phyloP scores from a whole-genome alignment of 306 rosid genomes.

The Cucurbita argyrosperma region DNA sequence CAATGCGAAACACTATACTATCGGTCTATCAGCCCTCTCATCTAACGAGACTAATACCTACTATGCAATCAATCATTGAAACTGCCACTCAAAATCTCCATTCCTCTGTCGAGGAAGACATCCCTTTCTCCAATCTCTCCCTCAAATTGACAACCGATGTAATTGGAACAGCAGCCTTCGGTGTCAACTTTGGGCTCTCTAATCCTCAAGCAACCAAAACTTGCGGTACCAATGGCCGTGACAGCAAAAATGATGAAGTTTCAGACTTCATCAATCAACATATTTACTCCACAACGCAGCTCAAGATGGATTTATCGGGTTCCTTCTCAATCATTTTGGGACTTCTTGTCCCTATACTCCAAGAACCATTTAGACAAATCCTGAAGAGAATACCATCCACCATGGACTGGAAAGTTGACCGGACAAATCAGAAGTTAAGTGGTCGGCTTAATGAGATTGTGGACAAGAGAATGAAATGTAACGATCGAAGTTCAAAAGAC shows the following conservation, averaged over 20 bases:
- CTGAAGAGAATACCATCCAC: conserved; percentile 77
- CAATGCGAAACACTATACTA: conserved; percentile 66
- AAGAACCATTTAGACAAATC: conserved; percentile 73
- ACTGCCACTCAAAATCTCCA: conserved; percentile 54
- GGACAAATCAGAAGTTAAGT: conserved; percentile 31
- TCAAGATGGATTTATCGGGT: conserved; percentile 87
- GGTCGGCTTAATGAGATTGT: conserved; percentile 65
- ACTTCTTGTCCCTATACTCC: conserved; percentile 56
- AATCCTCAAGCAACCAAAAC: conserved; percentile 18
- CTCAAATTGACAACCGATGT: conserved; percentile 70
- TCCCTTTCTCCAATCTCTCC: conserved; percentile 51
- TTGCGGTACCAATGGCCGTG: conserved; percentile 4
- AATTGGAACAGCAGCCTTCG: conserved; percentile 82
- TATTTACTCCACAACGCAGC: conserved; percentile 69
- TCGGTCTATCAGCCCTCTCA: conserved; percentile 77
- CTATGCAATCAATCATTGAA: conserved; percentile 68
- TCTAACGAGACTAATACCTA: conserved; percentile 57
- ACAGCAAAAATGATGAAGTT: conserved; percentile 22
- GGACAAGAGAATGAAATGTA: conserved; percentile 41
- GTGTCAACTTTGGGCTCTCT: conserved; percentile 75
- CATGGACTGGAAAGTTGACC: conserved; percentile 80
- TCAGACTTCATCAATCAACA: conserved; percentile 71
- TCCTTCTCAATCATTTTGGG: conserved; percentile 84
- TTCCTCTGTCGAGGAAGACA: conserved; percentile 25
- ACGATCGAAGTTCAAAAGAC: conserved; percentile 40